Evolutionary conservation across 2,329 filamentous ascomycete species (phyloP), one percentile per base, ranked within the genome.

Genomic region (Scopulariopsis brevicaulis): DNA sequence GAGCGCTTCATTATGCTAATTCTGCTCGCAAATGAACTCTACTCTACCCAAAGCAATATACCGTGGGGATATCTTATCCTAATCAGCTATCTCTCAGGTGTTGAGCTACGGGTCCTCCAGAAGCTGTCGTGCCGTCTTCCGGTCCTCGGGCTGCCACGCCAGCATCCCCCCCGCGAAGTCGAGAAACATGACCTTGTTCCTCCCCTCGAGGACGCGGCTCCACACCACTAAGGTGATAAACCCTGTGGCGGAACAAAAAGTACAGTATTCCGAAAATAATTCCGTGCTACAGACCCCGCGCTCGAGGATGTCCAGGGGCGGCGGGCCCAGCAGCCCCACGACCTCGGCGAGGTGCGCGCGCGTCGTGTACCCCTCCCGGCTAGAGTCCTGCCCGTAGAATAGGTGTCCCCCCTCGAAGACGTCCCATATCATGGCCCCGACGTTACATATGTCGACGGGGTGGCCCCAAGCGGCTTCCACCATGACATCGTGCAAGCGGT

Each of bases 351-450:
- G 65, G 3, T 65, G 63, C 1, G 61, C 64, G 5, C 63, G 60
- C 51, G 65, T 62, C 15, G 63, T 64, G 55, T 67, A 66, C 15
- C 58, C 59, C 46, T 58, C 60, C 18, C 48, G 53, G 28, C 59
- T 63, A 8, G 62, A 58, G 0, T 60, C 54, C 11, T 59, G 57
- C 28, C 59, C 59, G 37, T 64, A 64, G 2, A 67, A 59, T 5
- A 68, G 60, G 55, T 67, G 67, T 12, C 64, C 59, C 48, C 66
- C 66, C 24, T 64, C 66, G 2, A 69, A 59, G 43, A 68, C 62
- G 40, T 68, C 66, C 63, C 65, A 68, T 34, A 68, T 65, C 60
- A 70, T 65, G 4, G 66, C 63, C n/a, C 66, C 68, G 8, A 70
- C 51, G 57, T 64, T 62, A 59, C 59, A 63, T 20, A 63, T 63